These are phyloP conservation scores for Teratosphaeria pseudoeucalypti DNA, from an alignment of 2,329 filamentous ascomycete genomes.

Conservation along the genomic window DNA sequence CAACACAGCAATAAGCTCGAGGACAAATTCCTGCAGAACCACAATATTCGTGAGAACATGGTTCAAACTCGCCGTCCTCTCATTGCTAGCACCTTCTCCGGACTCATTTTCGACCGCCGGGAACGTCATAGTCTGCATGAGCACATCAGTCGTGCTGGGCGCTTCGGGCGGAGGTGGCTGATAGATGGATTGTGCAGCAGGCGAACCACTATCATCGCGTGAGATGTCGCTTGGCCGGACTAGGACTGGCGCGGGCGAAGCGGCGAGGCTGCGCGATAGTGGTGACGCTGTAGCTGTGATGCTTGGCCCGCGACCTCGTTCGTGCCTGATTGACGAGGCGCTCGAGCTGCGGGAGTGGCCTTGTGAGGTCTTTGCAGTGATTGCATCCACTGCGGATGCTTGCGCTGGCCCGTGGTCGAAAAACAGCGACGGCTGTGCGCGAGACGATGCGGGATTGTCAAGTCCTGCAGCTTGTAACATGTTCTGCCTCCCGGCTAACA, in stretches of 20 bases:
- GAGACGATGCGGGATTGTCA: conserved; percentile 15
- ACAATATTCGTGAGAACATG: conserved; percentile 43
- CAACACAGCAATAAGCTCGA: conserved; percentile 39
- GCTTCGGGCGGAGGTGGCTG: conserved; percentile 25
- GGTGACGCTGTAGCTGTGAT: conserved; percentile 7
- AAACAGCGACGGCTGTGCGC: conserved; percentile 13
- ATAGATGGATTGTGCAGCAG: conserved; percentile 15
- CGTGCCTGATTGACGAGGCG: conserved; percentile 7
- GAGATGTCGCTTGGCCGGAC: conserved; percentile 1
- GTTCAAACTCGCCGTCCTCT: conserved; percentile 32
- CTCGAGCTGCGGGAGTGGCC: conserved; percentile 14
- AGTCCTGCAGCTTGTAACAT: conserved; percentile 39
- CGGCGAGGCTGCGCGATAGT: conserved; percentile 6
- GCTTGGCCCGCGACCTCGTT: conserved; percentile 6
- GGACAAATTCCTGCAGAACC: conserved; percentile 40
- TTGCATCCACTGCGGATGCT: conserved; percentile 6
- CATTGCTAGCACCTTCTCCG: conserved; percentile 6
- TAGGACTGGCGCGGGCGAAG: conserved; percentile 1
- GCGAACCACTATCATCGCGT: not conserved
- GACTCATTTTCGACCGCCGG: conserved; percentile 1
- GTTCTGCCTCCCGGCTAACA: conserved; percentile 39
- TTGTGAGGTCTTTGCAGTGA: conserved; percentile 1
- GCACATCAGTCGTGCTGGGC: conserved; percentile 23
- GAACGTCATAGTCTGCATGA: conserved; percentile 23
- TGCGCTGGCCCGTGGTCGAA: conserved; percentile 7